Percentiles rank a stretch among this genome's conserved stretches.
phyloP scores from a whole-genome alignment of 306 rosid genomes.

The Vigna unguiculata region DNA sequence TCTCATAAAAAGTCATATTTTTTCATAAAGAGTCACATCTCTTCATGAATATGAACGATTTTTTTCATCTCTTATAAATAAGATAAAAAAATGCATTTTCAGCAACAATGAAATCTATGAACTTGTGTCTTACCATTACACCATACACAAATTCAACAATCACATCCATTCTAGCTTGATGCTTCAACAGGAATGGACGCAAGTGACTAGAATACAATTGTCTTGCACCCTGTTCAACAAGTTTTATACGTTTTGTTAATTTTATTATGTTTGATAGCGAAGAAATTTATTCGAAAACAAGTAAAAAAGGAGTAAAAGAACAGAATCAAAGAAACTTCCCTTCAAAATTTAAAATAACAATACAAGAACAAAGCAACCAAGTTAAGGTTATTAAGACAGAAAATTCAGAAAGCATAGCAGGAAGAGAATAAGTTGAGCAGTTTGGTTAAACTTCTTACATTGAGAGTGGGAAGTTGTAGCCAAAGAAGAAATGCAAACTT shows the following conservation, averaged over 20 bases:
- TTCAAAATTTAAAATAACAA: background rate
- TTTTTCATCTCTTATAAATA: too few species aligned
- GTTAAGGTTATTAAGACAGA: background rate
- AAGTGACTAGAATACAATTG: slow-evolving; percentile 54
- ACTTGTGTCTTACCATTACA: slow-evolving; percentile 55
- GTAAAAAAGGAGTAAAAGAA: slow-evolving; percentile 5
- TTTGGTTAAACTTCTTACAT: slow-evolving; percentile 57
- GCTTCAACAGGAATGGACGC: slow-evolving; percentile 64
- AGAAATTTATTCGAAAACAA: background rate
- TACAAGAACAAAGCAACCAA: background rate
- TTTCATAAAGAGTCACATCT: too few species aligned
- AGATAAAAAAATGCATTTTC: background rate
- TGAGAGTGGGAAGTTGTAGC: slow-evolving; percentile 66
- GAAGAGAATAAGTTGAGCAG: slow-evolving; percentile 6
- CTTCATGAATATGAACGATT: too few species aligned
- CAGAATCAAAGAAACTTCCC: background rate
- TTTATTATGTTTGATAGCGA: background rate
- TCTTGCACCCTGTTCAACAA: slow-evolving; percentile 59
- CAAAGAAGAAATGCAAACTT: slow-evolving; percentile 75
- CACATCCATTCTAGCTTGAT: slow-evolving; percentile 62
- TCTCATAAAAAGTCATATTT: too few species aligned
- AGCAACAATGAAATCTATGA: slow-evolving; percentile 1
- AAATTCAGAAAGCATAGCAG: slow-evolving; percentile 24
- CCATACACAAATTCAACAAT: slow-evolving; percentile 46
- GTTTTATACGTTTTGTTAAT: background rate